Conservation (phyloP, 768 basidiomycete species). For the Pulveroboletus sp. region DNA sequence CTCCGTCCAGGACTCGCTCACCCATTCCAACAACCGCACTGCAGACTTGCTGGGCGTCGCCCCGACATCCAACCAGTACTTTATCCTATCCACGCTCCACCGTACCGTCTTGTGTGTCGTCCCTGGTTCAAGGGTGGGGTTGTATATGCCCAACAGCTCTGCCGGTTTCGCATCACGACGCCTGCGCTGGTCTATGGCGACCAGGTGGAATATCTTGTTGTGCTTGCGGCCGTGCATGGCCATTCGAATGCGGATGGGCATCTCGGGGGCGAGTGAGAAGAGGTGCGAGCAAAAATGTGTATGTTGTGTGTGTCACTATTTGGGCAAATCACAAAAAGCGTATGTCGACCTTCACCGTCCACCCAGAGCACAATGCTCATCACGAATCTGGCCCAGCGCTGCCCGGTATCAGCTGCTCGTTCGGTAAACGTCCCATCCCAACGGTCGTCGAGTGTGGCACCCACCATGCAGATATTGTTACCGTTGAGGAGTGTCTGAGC, state of each 20-base stretch:
- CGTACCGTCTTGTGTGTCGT: slow-evolving; percentile 65
- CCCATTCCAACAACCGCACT: slow-evolving; percentile 72
- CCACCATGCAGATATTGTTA: slow-evolving; percentile 94
- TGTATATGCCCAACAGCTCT: slow-evolving; percentile 81
- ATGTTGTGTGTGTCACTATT: slow-evolving; percentile 22
- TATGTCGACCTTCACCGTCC: too few species aligned
- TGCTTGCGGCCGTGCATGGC: slow-evolving; percentile 76
- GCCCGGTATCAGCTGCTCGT: slow-evolving; percentile 57
- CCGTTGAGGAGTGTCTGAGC: slow-evolving; percentile 89
- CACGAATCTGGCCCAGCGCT: slow-evolving; percentile 58
- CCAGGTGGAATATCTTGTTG: slow-evolving; percentile 76
- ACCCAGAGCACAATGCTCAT: background rate
- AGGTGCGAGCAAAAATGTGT: background rate
- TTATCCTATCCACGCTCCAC: slow-evolving; percentile 90
- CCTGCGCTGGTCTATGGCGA: slow-evolving; percentile 69
- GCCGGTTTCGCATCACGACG: slow-evolving; percentile 81
- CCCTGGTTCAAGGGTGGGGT: slow-evolving; percentile 56
- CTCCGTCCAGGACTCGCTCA: slow-evolving; percentile 27
- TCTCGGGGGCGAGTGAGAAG: slow-evolving; percentile 26
- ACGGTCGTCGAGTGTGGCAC: slow-evolving; percentile 19
- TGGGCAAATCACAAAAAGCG: slow-evolving; percentile 8
- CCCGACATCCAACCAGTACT: slow-evolving; percentile 83
- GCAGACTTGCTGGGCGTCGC: slow-evolving; percentile 79
- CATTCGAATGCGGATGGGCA: slow-evolving; percentile 84
- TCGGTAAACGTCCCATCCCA: slow-evolving; percentile 2